phyloP scores from a whole-genome alignment of 1,139 yeast species.

The Yamadazyma epiphylla region DNA sequence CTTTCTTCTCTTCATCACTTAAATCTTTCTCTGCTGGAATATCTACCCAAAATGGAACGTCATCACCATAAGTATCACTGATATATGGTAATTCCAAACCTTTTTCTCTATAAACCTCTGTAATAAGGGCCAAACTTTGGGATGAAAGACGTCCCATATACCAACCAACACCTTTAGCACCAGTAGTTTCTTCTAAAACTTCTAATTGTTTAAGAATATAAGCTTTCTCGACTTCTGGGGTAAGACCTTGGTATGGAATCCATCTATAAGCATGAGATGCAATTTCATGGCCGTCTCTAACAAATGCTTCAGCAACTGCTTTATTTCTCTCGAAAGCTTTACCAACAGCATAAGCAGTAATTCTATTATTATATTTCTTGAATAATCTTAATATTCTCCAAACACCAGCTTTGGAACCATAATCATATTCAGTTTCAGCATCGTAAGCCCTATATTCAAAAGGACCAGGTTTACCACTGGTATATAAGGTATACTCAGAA shows the following conservation, averaged over 20 bases:
- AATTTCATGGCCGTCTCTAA: constrained; percentile 34
- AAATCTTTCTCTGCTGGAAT: constrained; percentile 16
- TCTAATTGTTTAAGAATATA: constrained; percentile 13
- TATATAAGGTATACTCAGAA: constrained; percentile 19
- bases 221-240: constrained; percentile 16
- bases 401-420: constrained; percentile 27
- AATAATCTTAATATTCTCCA: constrained; percentile 31
- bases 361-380: constrained; percentile 20
- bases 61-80: constrained; percentile 16
- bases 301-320: constrained; percentile 26
- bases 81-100: constrained; percentile 14
- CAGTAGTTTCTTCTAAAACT: constrained; percentile 12
- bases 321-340: constrained; percentile 28
- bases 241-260: constrained; percentile 24
- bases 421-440: constrained; percentile 27
- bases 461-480: constrained; percentile 17
- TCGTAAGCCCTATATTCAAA: constrained; percentile 16
- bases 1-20: constrained; percentile 14
- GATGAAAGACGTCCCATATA: constrained; percentile 16
- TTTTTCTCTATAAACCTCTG: constrained; percentile 13
- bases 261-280: constrained; percentile 36
- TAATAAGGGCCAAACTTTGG: constrained; percentile 13
- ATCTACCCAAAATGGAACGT: constrained; percentile 16
- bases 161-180: constrained; percentile 14
- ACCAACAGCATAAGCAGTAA: constrained; percentile 37